Percentiles rank a stretch among this genome's conserved stretches.
Evolutionary conservation across 805 yeast species (phyloP).

Genomic region (Candida anglica): DNA sequence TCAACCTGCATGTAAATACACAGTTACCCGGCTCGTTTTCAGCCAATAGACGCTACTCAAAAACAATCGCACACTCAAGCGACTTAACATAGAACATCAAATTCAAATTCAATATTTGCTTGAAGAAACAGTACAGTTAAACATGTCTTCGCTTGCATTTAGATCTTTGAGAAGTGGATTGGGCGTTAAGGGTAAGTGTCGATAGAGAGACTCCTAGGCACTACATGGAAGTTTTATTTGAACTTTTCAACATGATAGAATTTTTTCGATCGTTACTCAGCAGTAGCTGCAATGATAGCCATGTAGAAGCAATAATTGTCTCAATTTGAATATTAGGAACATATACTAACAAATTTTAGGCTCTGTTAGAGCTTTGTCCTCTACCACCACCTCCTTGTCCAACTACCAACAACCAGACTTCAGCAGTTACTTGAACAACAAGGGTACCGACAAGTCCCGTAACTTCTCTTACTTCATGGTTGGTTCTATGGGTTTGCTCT

Average conservation of each 20-base stretch:
- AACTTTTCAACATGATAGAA: not conserved
- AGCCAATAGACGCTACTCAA: conserved; percentile 10
- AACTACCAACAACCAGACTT: conserved; percentile 91
- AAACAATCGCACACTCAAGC: conserved; percentile 6
- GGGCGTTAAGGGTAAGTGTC: conserved; percentile 38
- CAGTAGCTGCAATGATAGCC: no score
- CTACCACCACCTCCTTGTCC: conserved; percentile 56
- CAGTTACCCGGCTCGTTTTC: conserved; percentile 5
- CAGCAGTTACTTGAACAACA: conserved; percentile 72
- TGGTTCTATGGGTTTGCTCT: conserved; percentile 86
- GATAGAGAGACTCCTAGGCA: not conserved
- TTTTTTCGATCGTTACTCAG: no score
- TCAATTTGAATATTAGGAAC: no score
- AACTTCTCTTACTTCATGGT: conserved; percentile 95
- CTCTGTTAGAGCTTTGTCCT: conserved; percentile 47
- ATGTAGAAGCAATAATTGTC: no score
- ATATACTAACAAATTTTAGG: conserved; percentile 21
- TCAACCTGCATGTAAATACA: conserved; percentile 1
- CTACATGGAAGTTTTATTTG: conserved; percentile 1
- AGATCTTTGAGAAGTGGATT: conserved; percentile 42
- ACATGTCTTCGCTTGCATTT: conserved; percentile 39
- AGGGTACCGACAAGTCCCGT: conserved; percentile 64
- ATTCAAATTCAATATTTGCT: no score
- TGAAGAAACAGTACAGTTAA: no score
- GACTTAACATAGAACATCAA: no score